These are phyloP conservation scores for Cerrena zonata DNA, from an alignment of 1,284 basidiomycete species.

Conservation along the genomic window DNA sequence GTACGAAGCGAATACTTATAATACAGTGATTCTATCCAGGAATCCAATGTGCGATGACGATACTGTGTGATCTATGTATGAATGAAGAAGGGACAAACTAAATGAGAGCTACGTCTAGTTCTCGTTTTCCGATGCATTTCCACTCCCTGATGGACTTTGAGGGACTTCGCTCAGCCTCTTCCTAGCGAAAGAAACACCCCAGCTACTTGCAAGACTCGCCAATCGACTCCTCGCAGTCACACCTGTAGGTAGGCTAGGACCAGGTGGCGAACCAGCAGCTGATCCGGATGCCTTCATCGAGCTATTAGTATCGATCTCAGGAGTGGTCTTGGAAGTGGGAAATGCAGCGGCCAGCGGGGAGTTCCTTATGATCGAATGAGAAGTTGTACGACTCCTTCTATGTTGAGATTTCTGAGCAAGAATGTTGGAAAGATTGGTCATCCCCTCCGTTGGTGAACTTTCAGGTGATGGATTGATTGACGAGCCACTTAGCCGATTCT, in stretches of 20 bases:
- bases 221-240: slow-evolving; percentile 38
- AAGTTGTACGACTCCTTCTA: slow-evolving; percentile 50
- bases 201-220: slow-evolving; percentile 60
- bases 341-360: slow-evolving; percentile 30
- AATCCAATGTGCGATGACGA: too few relatives aligned
- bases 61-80: not conserved
- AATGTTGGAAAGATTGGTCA: slow-evolving; percentile 37
- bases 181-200: slow-evolving; percentile 58
- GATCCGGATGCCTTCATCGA: slow-evolving; percentile 7
- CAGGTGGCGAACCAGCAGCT: slow-evolving; percentile 8
- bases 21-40: not conserved
- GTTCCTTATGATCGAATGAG: slow-evolving; percentile 45
- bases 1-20: too few relatives aligned
- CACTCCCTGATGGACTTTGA: not conserved
- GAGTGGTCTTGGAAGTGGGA: slow-evolving; percentile 17
- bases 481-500: too few relatives aligned
- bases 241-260: not conserved
- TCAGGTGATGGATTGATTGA: slow-evolving; percentile 49
- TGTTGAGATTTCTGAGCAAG: too few relatives aligned
- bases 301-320: not conserved
- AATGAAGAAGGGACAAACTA: not conserved
- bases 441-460: slow-evolving; percentile 51
- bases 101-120: not conserved
- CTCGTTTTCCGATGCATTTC: not conserved
- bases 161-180: slow-evolving; percentile 23